Percentiles rank a stretch among this genome's conserved stretches.
These are phyloP conservation scores for Rhizophlyctis rosea DNA, from an alignment of 192 early-diverging fungal genomes.

Conservation along the genomic window DNA sequence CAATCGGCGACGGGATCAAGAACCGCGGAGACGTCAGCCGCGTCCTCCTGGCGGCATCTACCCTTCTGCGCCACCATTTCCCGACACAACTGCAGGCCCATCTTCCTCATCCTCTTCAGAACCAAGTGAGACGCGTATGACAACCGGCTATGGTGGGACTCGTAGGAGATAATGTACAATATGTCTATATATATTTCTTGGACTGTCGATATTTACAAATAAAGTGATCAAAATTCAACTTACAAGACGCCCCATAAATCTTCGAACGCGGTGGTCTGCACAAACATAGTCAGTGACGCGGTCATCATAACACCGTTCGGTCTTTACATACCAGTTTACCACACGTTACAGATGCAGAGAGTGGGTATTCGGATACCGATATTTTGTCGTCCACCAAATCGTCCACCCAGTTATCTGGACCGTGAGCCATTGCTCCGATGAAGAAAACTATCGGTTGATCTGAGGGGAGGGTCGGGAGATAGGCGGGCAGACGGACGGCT, in stretches of 20 bases:
- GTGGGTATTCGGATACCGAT: conserved; percentile 92
- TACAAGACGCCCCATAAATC: conserved; percentile 87
- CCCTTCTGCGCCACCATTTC: too few relatives aligned
- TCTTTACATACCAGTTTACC: conserved; percentile 69
- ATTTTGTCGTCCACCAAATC: conserved; percentile 96
- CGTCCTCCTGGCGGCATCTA: too few relatives aligned
- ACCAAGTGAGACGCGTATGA: too few relatives aligned
- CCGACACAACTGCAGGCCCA: too few relatives aligned
- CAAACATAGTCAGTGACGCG: background rate
- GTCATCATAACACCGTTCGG: background rate
- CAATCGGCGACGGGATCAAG: too few relatives aligned
- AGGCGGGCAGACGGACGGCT: conserved; percentile 77
- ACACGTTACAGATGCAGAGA: conserved; percentile 96
- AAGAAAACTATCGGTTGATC: conserved; percentile 85
- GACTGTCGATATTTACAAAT: conserved; percentile 1
- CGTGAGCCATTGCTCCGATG: conserved; percentile 96
- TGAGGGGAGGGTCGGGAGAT: conserved; percentile 72
- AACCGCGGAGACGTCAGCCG: too few relatives aligned
- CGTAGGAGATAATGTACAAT: too few relatives aligned
- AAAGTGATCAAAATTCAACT: conserved; percentile 3
- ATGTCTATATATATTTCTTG: too few relatives aligned
- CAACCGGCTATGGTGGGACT: too few relatives aligned
- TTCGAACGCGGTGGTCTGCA: conserved; percentile 70
- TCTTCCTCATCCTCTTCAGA: too few relatives aligned
- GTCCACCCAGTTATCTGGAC: conserved; percentile 93